Evolutionary conservation across 352 stramenopile genomes (phyloP).

Genomic region (Globisporangium viniferum): DNA sequence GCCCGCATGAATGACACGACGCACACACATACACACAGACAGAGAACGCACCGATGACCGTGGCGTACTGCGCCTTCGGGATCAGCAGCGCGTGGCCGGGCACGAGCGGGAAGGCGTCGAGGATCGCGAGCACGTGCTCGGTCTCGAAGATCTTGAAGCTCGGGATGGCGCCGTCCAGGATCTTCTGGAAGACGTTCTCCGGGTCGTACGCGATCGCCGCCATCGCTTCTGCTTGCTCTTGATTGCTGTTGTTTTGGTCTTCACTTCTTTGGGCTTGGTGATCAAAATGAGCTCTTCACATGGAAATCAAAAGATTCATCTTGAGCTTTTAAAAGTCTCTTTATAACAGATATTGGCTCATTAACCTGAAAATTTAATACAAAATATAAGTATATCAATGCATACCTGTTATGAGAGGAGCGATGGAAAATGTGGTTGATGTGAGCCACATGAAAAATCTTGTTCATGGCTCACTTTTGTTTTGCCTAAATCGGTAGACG

Average conservation of each 20-base stretch:
- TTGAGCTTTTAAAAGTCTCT: too few relatives aligned
- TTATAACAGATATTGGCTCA: too few relatives aligned
- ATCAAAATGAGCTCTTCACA: too few relatives aligned
- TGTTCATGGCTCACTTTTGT: too few relatives aligned
- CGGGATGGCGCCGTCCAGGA: slow-evolving; percentile 72
- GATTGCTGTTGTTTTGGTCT: neutral
- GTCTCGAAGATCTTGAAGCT: slow-evolving; percentile 87
- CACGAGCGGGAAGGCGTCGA: slow-evolving; percentile 72
- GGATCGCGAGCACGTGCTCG: slow-evolving; percentile 78
- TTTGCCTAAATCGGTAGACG: too few relatives aligned
- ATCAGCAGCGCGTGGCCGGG: slow-evolving; percentile 70
- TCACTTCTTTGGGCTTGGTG: too few relatives aligned
- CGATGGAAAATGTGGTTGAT: too few relatives aligned
- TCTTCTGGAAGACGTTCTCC: slow-evolving; percentile 82
- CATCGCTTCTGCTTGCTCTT: slow-evolving; percentile 15
- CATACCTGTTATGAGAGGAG: too few relatives aligned
- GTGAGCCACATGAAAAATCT: too few relatives aligned
- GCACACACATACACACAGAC: neutral
- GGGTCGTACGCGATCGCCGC: slow-evolving; percentile 55
- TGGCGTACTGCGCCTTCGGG: slow-evolving; percentile 74
- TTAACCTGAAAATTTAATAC: too few relatives aligned
- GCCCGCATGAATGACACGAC: neutral
- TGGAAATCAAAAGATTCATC: too few relatives aligned
- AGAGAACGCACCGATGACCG: slow-evolving; percentile 40
- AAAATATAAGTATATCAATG: too few relatives aligned